Evolutionary conservation across 2,329 filamentous ascomycete genomes (phyloP), one percentile per base, ranked within the genome.

Genomic region (Nannizziopsis arthrosporioides): DNA sequence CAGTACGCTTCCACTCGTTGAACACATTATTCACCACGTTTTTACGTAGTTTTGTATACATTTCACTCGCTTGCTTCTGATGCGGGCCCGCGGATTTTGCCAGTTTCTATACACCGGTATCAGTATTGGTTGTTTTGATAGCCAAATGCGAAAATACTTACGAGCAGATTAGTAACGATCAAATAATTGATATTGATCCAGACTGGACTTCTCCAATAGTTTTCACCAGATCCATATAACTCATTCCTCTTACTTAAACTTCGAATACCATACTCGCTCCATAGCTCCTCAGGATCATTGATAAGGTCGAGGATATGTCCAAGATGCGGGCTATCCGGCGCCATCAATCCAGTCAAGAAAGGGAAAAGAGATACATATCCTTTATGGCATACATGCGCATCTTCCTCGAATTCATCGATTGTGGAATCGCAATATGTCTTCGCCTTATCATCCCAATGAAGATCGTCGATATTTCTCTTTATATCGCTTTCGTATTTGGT

Each of bases 101-200:
- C 57, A 85, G 70, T 54, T 80, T 76, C 82, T 82, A 54, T 37
- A 18, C 32, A 9, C 1, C 19, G 32, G 15, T n/a, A 52, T 52
- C 32, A 55, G 48, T 19, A 44, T 30, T 44, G 27, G n/a, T 42
- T 39, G 35, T 30, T 57, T 54, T 38, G 10, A 2, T 32, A n/a
- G 41, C 34, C 42, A 38, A 40, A 30, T 46, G 9, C 32, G 37
- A 5, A 30, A 39, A 46, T n/a, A 75, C 83, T 71, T 73, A 89
- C 85, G 55, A 82, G 73, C 27, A 96, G 78, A 61, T 85, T 81
- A 55, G 81, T 78, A 45, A 95, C 69, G 44, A 85, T 81, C 57
- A 96, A 72, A 65, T 94, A 96, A 69, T 96, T 96, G 56, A 96
- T 88, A 62, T 92, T 92, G 61, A 96, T 84, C 90, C 90, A 96